Percentiles rank a stretch among this genome's conserved stretches.
phyloP scores from a whole-genome alignment of 1,284 basidiomycete genomes.

The Ustilago tritici region DNA sequence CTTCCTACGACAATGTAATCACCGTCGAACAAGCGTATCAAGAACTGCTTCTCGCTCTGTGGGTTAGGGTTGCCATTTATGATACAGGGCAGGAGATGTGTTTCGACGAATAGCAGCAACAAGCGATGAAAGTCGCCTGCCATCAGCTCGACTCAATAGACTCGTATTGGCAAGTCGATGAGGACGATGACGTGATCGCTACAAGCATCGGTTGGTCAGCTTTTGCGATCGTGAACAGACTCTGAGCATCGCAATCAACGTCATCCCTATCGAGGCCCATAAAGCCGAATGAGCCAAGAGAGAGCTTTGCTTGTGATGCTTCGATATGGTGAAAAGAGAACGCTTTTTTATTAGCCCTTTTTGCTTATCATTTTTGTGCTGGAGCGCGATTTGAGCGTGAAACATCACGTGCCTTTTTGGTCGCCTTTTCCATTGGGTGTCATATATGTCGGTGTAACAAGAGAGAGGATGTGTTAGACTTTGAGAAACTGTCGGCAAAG shows the following conservation, averaged over 20 bases:
- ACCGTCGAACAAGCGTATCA: no score
- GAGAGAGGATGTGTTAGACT: no score
- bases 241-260: not conserved
- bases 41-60: no score
- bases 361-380: constrained; percentile 1
- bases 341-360: not conserved
- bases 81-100: no score
- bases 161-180: no score
- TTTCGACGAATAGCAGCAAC: no score
- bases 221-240: not conserved
- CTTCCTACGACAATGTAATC: no score
- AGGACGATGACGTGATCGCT: no score
- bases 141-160: no score
- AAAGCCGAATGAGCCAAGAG: constrained; percentile 3
- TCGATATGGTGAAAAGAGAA: not conserved
- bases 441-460: not conserved
- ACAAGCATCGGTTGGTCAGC: not conserved
- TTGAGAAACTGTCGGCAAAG: no score
- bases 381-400: constrained; percentile 1
- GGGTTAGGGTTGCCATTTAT: no score
- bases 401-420: constrained; percentile 5
- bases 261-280: not conserved
- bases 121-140: no score
- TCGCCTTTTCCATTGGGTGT: not conserved
- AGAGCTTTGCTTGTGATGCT: not conserved